Base-by-base conservation (phyloP, 2,329 filamentous ascomycete species). In the Diaporthe sp. region DNA sequence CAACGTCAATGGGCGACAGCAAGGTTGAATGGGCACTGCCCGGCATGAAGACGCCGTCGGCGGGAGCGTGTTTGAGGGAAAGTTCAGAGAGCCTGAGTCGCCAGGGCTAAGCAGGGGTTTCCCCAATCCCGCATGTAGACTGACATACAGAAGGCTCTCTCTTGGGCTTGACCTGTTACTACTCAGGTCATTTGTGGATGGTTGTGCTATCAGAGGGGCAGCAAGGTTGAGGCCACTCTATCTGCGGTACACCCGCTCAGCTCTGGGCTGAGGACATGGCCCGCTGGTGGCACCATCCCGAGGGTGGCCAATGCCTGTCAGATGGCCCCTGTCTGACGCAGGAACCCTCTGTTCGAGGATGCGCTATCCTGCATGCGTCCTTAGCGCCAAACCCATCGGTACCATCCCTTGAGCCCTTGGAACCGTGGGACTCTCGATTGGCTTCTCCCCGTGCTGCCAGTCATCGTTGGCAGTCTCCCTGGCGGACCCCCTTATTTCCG, bases 381-480 rank as follows among this genome's bases (percentile, higher is more conserved):
- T 53, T 77, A 77, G 76, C 75, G 76, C 68, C 75, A 76, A 76
- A 76, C 76, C 42, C 34, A 22, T 55, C 65, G 53, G 37, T 28
- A 51, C 68, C 49, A 39, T 65, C 62, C 39, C 73, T 61, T 57
- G 51, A 22, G 9, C 31, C 31, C 46, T 15, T 55, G 49, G 49
- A 55, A 42, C 65, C 49, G 28, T 51, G 37, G 65, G n/a, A 31
- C 37, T 57, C 22, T 25, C 53, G 65, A 76, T 77, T 73, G 76
- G 72, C 60, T 65, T 17, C 19, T 39, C 13, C 57, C 34, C n/a
- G 19, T 28, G 62, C 34, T 57, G 71, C 25, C 49, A 65, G 31
- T 53, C 51, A 19, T 51, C n/a, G 8, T 53, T 62, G 39, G 19
- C 51, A 8, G 31, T 13, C 34, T 28, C 55, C 25, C 53, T 51